Conservation (phyloP, 1,284 basidiomycete species). For the Cystobasidium sp. region DNA sequence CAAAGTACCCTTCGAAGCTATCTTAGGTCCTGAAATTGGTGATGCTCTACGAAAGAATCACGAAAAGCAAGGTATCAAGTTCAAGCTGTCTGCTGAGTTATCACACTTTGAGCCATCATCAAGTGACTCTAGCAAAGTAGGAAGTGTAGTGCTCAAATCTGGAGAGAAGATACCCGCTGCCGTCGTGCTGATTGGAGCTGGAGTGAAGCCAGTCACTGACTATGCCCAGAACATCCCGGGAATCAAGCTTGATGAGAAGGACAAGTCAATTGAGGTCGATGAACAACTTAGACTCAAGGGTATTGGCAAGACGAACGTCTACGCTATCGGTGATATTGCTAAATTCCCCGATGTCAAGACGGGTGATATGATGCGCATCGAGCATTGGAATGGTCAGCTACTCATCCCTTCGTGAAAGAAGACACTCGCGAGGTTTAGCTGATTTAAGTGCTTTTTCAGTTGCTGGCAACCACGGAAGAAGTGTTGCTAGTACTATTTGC, state of each 20-base stretch:
- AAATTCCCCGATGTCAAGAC: constrained; percentile 53
- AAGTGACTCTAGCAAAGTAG: constrained; percentile 56
- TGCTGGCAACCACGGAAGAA: constrained; percentile 73
- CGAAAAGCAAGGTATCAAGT: constrained; percentile 73
- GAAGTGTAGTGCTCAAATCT: constrained; percentile 72
- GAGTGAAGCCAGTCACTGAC: constrained; percentile 81
- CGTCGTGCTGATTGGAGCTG: constrained; percentile 84
- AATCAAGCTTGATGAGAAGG: constrained; percentile 66
- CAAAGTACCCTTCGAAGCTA: constrained; percentile 75
- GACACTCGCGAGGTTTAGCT: background rate
- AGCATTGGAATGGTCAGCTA: constrained; percentile 84
- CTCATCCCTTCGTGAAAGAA: background rate
- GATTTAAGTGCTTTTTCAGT: constrained; percentile 2
- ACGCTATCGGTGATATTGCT: constrained; percentile 89
- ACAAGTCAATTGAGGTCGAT: constrained; percentile 81
- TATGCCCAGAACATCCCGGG: constrained; percentile 72
- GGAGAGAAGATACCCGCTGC: constrained; percentile 71
- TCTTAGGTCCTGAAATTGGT: constrained; percentile 82
- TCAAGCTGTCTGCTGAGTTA: constrained; percentile 72
- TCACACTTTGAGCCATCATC: constrained; percentile 49
- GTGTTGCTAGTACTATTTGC: constrained; percentile 76
- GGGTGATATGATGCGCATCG: constrained; percentile 69
- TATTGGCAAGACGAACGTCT: constrained; percentile 65
- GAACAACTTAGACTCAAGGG: constrained; percentile 73
- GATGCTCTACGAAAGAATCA: constrained; percentile 74